Base-by-base conservation (phyloP, 108 stramenopile species). In the Aurantiochytrium sp. region DNA sequence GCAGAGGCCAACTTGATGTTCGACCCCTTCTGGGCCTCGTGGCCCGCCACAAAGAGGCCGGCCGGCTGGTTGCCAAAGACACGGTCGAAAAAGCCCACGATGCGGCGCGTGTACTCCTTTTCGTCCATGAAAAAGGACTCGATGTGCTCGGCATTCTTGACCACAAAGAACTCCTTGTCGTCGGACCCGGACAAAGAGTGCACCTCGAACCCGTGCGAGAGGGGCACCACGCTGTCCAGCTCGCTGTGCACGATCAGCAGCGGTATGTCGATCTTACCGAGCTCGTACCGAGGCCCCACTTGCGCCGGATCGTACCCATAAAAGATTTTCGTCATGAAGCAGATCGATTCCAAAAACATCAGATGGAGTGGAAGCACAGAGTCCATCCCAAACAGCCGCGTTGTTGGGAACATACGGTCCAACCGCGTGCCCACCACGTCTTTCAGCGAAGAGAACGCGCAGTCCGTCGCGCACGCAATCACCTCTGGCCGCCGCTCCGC, bases 171-270 rank as follows among this genome's bases (percentile, higher is more conserved):
- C 45, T 81, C 24, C 45, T 81, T 81, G 19, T 41, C 73, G 10
- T 6, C 6, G 36, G 73, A 48, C 27, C 45, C 45, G 39, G 73
- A 81, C 27, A 41, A 1, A 0, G 73, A 48, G 73, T 81, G 45
- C 30, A 81, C 30, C 24, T 81, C 73, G 45, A 48, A 81, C 24
- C 73, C 73, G 73, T 81, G 73, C 45, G 73, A 81, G 24, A 81
- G 42, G 19, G 73, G 73, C 36, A 81, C 73, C 42, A 81, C 73
- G 45, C 73, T 81, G 73, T 81, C 73, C 73, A 30, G 8, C 3
- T 81, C 73, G 32, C 73, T 81, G 73, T 81, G 73, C 45, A 81
- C 73, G 32, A 81, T 81, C 42, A 81, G 45, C 4, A 81, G 39
- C 6, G 73, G 73, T 12, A 81, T 81, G 42, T 81, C 73, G 45